phyloP scores from a whole-genome alignment of 179 eudicot genomes.

The Beta macrorhiza region DNA sequence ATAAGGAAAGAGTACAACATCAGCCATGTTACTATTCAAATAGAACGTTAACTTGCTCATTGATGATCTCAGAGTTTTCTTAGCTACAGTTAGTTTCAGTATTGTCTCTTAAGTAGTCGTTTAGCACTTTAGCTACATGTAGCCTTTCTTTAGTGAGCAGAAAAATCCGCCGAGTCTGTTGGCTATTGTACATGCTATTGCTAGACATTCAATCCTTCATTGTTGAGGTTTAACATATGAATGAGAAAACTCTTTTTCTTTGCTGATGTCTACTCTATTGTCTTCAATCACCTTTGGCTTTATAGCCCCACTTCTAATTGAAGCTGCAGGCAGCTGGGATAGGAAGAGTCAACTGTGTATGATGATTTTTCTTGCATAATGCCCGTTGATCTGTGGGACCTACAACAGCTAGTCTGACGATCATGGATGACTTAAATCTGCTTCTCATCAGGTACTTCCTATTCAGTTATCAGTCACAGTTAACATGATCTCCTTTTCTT shows the following conservation, averaged over 20 bases:
- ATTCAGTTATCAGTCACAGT: constrained; percentile 32
- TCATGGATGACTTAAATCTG: constrained; percentile 15
- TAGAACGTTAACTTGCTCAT: constrained; percentile 34
- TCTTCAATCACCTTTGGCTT: constrained; percentile 10
- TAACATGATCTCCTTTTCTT: not conserved
- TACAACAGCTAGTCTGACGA: constrained; percentile 20
- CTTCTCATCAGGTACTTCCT: constrained; percentile 23
- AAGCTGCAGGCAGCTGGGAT: constrained; percentile 3
- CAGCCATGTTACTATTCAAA: constrained; percentile 85
- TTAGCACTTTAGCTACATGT: constrained; percentile 13
- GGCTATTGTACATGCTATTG: constrained; percentile 27
- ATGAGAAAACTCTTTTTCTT: constrained; percentile 17
- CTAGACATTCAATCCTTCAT: constrained; percentile 6
- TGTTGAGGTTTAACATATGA: constrained; percentile 19
- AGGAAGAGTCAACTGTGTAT: constrained; percentile 9
- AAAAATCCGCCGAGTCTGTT: constrained; percentile 14
- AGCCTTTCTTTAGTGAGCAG: constrained; percentile 24
- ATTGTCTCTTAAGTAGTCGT: constrained; percentile 16
- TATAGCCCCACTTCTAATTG: not conserved
- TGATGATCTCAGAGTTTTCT: not conserved
- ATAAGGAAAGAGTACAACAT: constrained; percentile 78
- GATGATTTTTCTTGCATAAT: constrained; percentile 9
- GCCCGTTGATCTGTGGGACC: constrained; percentile 24
- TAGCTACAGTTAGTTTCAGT: constrained; percentile 7
- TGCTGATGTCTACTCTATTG: constrained; percentile 11